Conservation (phyloP, 2,329 filamentous ascomycete species). For the Colletotrichum orchidophilum region DNA sequence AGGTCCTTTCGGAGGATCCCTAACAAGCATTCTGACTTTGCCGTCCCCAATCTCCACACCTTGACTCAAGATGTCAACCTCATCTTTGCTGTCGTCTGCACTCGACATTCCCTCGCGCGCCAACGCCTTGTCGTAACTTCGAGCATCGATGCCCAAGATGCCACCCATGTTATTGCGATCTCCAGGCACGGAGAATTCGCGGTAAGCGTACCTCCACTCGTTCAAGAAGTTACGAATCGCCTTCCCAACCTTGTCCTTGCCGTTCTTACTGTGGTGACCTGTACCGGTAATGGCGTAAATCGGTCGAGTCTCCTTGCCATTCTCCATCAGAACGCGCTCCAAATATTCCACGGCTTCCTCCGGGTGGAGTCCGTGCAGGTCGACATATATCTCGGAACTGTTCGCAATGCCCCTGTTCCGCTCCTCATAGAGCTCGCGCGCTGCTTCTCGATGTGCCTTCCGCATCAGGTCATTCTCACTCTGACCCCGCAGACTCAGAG, state of each 20-base stretch:
- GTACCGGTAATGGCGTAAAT: constrained; percentile 97
- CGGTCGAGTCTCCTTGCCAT: constrained; percentile 75
- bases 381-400: constrained; percentile 85
- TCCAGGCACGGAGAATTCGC: constrained; percentile 96
- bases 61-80: constrained; percentile 68
- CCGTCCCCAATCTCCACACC: constrained; percentile 75
- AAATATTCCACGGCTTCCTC: constrained; percentile 97
- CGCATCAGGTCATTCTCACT: constrained; percentile 98
- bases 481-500: constrained; percentile 90
- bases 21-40: constrained; percentile 71
- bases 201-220: constrained; percentile 95
- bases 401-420: constrained; percentile 76
- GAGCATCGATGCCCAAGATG: constrained; percentile 73
- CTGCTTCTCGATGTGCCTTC: constrained; percentile 94
- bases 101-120: constrained; percentile 54
- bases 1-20: constrained; percentile 68
- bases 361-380: constrained; percentile 97
- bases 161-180: constrained; percentile 86
- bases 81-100: constrained; percentile 53
- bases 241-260: constrained; percentile 98
- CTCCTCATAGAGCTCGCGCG: constrained; percentile 90
- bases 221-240: constrained; percentile 90
- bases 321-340: constrained; percentile 86
- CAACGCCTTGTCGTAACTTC: constrained; percentile 73
- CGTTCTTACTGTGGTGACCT: constrained; percentile 97